These are phyloP conservation scores for Diaporthe eres DNA, from an alignment of 2,329 filamentous ascomycete species.

Conservation along the genomic window DNA sequence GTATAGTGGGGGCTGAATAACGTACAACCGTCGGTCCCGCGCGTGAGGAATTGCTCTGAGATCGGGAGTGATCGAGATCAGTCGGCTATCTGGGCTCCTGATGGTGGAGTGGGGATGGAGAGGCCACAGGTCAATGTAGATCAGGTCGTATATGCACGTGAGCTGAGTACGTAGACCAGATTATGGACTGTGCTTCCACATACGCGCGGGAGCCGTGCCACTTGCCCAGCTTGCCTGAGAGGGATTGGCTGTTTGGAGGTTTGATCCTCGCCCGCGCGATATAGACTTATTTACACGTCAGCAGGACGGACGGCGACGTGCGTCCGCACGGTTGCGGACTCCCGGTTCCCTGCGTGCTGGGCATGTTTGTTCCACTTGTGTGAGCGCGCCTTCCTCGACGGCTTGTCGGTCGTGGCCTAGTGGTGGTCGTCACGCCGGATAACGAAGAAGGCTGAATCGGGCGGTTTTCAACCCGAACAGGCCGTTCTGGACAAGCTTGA, in stretches of 20 bases:
- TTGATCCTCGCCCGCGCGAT: neutral
- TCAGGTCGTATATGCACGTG: neutral
- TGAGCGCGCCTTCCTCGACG: too few species aligned
- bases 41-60: neutral
- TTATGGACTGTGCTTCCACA: neutral
- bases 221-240: neutral
- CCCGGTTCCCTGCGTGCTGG: neutral
- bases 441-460: neutral
- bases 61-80: slow-evolving; percentile 22
- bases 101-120: slow-evolving; percentile 1
- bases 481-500: neutral
- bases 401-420: neutral
- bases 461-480: neutral
- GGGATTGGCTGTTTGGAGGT: neutral
- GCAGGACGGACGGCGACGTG: neutral
- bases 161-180: neutral
- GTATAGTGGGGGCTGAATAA: neutral
- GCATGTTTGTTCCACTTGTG: neutral
- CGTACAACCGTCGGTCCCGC: neutral
- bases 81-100: neutral
- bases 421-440: neutral
- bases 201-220: neutral
- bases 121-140: neutral
- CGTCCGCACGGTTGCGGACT: neutral
- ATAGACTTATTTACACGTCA: neutral